Base-by-base conservation (phyloP, 2,329 filamentous ascomycete genomes). In the Bertia moriformis region DNA sequence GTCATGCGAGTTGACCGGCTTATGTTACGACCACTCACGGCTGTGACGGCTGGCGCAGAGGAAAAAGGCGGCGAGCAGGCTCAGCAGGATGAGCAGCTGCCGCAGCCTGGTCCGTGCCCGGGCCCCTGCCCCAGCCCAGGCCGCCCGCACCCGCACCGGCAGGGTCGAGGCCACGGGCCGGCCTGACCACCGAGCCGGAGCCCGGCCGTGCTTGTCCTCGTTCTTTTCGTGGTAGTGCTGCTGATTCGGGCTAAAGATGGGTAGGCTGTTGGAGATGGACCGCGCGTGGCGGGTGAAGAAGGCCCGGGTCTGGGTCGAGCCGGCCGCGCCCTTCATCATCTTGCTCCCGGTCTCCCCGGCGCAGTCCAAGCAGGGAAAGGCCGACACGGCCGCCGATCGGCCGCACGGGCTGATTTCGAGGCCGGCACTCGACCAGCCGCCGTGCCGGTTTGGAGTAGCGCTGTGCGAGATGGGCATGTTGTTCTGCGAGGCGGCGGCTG, bases 201-300 rank as follows among this genome's bases (percentile, higher is more conserved):
- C n/a, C n/a, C n/a, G n/a, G n/a, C n/a, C n/a, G n/a, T n/a, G 69
- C 17, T 68, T 72, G 17, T 73, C 55, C 61, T 88, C 91, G 51
- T 93, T 84, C 58, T 91, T 93, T 49, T 88, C 83, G 20, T 55
- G 44, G 40, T 58, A n/a, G n/a, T n/a, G n/a, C n/a, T n/a, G n/a
- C n/a, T n/a, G n/a, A n/a, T n/a, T n/a, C n/a, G 67, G 60, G 46
- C 73, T 70, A 56, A 91, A 89, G 18, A 73, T 71, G 4, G 88
- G 86, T 42, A 95, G 62, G 45, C 77, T 85, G 49, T 75, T 80
- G 3, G 84, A 91, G 49, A 95, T 69, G 46, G 73, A 79, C 46
- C 85, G 79, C 62, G 85, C 84, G 57, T 93, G 84, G 46, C 84
- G 76, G 42, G 76, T 78, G 58, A 95, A 89, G 68, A 93, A 93